Evolutionary conservation across 306 rosid genomes (phyloP).

Genomic region (Sphenostylis stenocarpa): DNA sequence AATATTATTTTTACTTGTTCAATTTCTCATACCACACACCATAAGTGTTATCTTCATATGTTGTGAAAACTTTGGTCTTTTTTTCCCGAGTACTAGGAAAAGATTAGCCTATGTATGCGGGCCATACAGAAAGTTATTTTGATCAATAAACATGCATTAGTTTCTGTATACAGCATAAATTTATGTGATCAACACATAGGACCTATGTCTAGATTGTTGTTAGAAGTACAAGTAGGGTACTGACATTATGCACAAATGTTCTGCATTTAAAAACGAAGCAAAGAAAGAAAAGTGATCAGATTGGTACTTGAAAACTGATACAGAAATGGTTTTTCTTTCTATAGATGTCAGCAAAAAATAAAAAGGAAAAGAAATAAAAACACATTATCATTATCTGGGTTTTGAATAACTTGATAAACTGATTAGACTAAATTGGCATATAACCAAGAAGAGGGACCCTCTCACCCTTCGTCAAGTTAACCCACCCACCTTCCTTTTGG

Average conservation of each 20-base stretch:
- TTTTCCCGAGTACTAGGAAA: constrained; percentile 15
- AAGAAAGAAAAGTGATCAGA: constrained; percentile 25
- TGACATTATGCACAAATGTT: constrained; percentile 25
- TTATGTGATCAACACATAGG: constrained; percentile 22
- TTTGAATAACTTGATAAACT: constrained; percentile 8
- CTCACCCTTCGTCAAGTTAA: constrained; percentile 22
- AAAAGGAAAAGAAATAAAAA: neutral
- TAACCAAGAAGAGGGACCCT: constrained; percentile 38
- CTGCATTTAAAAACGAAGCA: constrained; percentile 20
- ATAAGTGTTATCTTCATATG: neutral
- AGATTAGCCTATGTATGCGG: neutral
- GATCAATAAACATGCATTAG: neutral
- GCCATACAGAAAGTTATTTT: constrained; percentile 18
- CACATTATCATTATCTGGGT: neutral
- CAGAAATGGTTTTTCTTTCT: constrained; percentile 17
- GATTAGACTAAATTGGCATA: constrained; percentile 38
- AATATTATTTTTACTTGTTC: neutral
- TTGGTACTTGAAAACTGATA: constrained; percentile 19
- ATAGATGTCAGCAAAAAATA: constrained; percentile 4
- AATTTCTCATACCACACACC: constrained; percentile 13
- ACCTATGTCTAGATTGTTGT: constrained; percentile 11
- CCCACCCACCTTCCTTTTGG: constrained; percentile 37
- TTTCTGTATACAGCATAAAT: constrained; percentile 14
- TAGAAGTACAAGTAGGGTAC: constrained; percentile 5
- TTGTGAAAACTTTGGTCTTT: neutral